Conservation (phyloP, 176 grass and related monocot species). For the Puccinellia tenuiflora region DNA sequence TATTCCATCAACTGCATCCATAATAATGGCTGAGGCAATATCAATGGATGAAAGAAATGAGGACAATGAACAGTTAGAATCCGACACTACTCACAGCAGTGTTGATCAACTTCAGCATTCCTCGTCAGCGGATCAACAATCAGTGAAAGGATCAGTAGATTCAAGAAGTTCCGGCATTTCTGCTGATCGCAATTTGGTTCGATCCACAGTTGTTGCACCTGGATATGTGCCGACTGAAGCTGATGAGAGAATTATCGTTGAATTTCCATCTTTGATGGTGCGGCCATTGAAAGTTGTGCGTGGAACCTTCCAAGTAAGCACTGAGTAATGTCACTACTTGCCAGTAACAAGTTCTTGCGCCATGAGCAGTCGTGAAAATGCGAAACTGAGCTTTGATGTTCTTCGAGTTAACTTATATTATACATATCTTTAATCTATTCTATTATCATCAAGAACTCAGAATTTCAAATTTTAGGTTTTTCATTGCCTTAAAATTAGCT, state of each 20-base stretch:
- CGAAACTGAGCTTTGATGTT: slow-evolving; percentile 1
- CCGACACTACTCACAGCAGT: slow-evolving; percentile 39
- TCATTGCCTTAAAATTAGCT: background rate
- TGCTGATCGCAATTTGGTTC: slow-evolving; percentile 69
- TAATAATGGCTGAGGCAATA: slow-evolving; percentile 77
- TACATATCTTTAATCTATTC: background rate
- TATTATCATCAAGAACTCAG: background rate
- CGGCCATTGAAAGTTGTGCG: slow-evolving; percentile 86
- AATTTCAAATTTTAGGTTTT: slow-evolving; percentile 7
- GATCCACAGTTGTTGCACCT: slow-evolving; percentile 60
- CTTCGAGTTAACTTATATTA: background rate
- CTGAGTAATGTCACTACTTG: background rate
- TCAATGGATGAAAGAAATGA: slow-evolving; percentile 81
- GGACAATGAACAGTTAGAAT: slow-evolving; percentile 74
- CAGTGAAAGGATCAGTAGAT: slow-evolving; percentile 53
- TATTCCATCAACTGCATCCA: slow-evolving; percentile 69
- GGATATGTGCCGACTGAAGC: slow-evolving; percentile 79
- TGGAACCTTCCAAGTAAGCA: slow-evolving; percentile 92
- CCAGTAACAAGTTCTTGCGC: slow-evolving; percentile 7
- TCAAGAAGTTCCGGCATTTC: slow-evolving; percentile 60
- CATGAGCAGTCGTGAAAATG: background rate
- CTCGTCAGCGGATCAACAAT: slow-evolving; percentile 50
- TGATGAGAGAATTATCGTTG: slow-evolving; percentile 92
- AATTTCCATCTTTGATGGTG: slow-evolving; percentile 91
- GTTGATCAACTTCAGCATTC: slow-evolving; percentile 55